phyloP scores from a whole-genome alignment of 2,329 filamentous ascomycete genomes.

The Pyrenophora graminea region DNA sequence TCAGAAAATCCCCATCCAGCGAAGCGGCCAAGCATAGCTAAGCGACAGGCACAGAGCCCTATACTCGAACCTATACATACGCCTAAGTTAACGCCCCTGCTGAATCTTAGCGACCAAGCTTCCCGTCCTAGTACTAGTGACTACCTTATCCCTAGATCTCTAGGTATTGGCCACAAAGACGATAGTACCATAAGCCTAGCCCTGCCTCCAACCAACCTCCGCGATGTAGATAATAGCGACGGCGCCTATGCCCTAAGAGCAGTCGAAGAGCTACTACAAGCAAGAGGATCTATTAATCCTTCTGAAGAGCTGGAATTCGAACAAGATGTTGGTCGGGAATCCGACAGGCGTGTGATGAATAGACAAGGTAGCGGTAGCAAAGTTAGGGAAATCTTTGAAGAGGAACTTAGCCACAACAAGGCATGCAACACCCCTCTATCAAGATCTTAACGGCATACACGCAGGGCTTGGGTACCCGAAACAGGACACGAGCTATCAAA shows the following conservation, averaged over 20 bases:
- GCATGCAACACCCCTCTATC: not conserved
- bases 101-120: not conserved
- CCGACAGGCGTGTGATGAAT: not conserved
- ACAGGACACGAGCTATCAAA: constrained; percentile 2
- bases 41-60: constrained; percentile 11
- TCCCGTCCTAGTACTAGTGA: not conserved
- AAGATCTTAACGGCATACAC: not conserved
- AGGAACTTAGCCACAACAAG: constrained; percentile 2
- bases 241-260: constrained; percentile 2
- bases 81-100: constrained; percentile 9
- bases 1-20: constrained; percentile 9
- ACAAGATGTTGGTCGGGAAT: not conserved
- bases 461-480: not conserved
- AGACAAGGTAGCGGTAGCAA: constrained; percentile 4
- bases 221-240: constrained; percentile 6
- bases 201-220: not conserved
- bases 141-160: constrained; percentile 1
- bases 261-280: constrained; percentile 5
- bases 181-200: constrained; percentile 3
- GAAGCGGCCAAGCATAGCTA: constrained; percentile 13
- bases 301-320: constrained; percentile 1
- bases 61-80: constrained; percentile 10
- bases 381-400: not conserved
- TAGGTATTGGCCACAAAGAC: constrained; percentile 2
- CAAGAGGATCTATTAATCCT: constrained; percentile 10